phyloP scores from a whole-genome alignment of 2,329 filamentous ascomycete species.

The Calonectria naviculata region DNA sequence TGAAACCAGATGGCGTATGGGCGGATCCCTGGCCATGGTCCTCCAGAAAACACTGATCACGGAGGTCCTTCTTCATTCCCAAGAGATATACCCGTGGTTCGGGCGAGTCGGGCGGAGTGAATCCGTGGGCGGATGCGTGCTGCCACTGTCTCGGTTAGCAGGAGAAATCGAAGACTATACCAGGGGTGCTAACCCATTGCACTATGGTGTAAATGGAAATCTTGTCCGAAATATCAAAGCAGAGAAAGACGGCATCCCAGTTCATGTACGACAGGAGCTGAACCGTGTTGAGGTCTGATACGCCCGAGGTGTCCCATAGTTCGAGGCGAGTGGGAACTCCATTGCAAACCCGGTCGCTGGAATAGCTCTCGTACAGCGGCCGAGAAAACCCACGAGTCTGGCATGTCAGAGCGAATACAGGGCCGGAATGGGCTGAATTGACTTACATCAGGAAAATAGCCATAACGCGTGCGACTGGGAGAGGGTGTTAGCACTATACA shows the following conservation, averaged over 20 bases:
- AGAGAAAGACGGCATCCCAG: slow-evolving; percentile 52
- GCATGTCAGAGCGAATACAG: slow-evolving; percentile 10
- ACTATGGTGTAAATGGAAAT: slow-evolving; percentile 47
- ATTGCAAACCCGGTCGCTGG: slow-evolving; percentile 39
- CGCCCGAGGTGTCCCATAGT: slow-evolving; percentile 54
- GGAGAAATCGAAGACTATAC: rapidly evolving
- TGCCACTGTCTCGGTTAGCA: slow-evolving; percentile 42
- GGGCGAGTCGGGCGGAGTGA: slow-evolving; percentile 28
- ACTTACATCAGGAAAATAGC: slow-evolving; percentile 51
- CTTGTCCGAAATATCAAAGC: slow-evolving; percentile 51
- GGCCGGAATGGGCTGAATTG: slow-evolving; percentile 18
- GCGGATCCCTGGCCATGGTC: slow-evolving; percentile 28
- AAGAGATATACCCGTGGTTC: slow-evolving; percentile 45
- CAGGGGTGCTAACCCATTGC: slow-evolving; percentile 45
- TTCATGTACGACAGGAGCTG: slow-evolving; percentile 47
- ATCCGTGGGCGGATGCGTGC: slow-evolving; percentile 41
- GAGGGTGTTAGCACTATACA: not conserved
- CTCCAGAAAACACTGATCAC: slow-evolving; percentile 37
- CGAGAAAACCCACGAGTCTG: slow-evolving; percentile 47
- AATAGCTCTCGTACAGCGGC: slow-evolving; percentile 50
- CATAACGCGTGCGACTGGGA: slow-evolving; percentile 51
- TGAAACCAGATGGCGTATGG: slow-evolving; percentile 13
- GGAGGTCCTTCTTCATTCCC: slow-evolving; percentile 49
- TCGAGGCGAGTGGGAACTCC: slow-evolving; percentile 44
- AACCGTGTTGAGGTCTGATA: slow-evolving; percentile 49